These are phyloP conservation scores for Xylaria sp. DNA, from an alignment of 2,329 filamentous ascomycete genomes.

Conservation along the genomic window DNA sequence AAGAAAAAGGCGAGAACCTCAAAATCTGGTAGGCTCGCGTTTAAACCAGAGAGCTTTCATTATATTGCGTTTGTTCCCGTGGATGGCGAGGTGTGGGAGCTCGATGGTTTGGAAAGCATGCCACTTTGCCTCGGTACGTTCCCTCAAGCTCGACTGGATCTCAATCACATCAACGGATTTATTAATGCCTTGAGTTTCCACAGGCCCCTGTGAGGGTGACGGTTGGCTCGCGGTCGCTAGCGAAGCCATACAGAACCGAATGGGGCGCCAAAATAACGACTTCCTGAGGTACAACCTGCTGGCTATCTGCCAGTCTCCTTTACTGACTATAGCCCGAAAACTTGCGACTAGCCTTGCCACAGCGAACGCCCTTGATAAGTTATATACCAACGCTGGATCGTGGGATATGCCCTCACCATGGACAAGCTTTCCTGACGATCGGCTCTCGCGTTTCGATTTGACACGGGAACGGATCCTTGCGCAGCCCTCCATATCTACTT, in stretches of 20 bases:
- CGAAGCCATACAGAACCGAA: conserved; percentile 69
- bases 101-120: conserved; percentile 80
- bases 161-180: neutral
- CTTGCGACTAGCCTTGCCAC: conserved; percentile 52
- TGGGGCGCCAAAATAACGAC: conserved; percentile 67
- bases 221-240: conserved; percentile 73
- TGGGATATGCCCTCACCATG: conserved; percentile 45
- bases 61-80: conserved; percentile 88
- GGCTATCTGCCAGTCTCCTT: conserved; percentile 72
- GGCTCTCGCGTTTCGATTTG: conserved; percentile 27
- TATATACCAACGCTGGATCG: conserved; percentile 47
- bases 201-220: conserved; percentile 45
- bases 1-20: conserved; percentile 30
- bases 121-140: conserved; percentile 67
- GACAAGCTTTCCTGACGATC: conserved; percentile 25
- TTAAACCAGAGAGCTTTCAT: conserved; percentile 74
- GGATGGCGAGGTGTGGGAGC: conserved; percentile 78
- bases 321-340: conserved; percentile 54
- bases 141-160: conserved; percentile 20
- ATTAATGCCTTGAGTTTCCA: conserved; percentile 38
- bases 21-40: conserved; percentile 45
- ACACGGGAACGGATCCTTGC: conserved; percentile 20
- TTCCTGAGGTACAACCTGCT: conserved; percentile 79
- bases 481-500: neutral
- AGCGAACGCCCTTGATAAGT: conserved; percentile 46